These are phyloP conservation scores for Biscogniauxia mediterranea DNA, from an alignment of 2,329 filamentous ascomycete species.

Conservation along the genomic window DNA sequence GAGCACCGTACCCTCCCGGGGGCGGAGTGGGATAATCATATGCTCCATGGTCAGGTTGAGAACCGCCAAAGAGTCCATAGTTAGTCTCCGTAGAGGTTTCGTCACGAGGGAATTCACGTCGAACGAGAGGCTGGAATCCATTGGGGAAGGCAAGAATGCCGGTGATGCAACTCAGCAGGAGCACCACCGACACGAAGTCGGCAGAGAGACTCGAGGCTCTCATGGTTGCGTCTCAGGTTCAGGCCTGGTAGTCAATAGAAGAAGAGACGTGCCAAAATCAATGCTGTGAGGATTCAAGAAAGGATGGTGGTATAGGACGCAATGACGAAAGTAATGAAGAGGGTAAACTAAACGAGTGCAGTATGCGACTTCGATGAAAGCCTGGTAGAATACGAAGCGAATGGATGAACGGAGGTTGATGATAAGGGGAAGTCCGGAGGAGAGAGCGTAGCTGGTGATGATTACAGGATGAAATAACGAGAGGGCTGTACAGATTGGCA, in stretches of 20 bases:
- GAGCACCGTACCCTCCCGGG: slow-evolving; percentile 30
- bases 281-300: slow-evolving; percentile 5
- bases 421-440: background rate
- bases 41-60: slow-evolving; percentile 20
- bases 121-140: slow-evolving; percentile 1
- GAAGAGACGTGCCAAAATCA: slow-evolving; percentile 1
- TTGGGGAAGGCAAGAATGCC: slow-evolving; percentile 15
- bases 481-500: background rate
- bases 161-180: slow-evolving; percentile 28
- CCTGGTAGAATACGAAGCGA: background rate
- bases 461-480: background rate
- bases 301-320: background rate
- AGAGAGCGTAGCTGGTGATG: background rate
- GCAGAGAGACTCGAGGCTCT: slow-evolving; percentile 32
- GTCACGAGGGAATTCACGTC: slow-evolving; percentile 7
- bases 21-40: slow-evolving; percentile 27
- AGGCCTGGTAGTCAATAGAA: background rate
- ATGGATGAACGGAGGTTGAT: slow-evolving; percentile 1
- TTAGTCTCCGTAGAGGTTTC: slow-evolving; percentile 12
- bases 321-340: background rate
- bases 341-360: slow-evolving; percentile 7
- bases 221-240: slow-evolving; percentile 33
- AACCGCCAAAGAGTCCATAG: slow-evolving; percentile 22
- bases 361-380: background rate
- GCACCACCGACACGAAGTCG: slow-evolving; percentile 34